These are phyloP conservation scores for Paxillus rubicundulus DNA, from an alignment of 768 basidiomycete genomes.

Conservation along the genomic window DNA sequence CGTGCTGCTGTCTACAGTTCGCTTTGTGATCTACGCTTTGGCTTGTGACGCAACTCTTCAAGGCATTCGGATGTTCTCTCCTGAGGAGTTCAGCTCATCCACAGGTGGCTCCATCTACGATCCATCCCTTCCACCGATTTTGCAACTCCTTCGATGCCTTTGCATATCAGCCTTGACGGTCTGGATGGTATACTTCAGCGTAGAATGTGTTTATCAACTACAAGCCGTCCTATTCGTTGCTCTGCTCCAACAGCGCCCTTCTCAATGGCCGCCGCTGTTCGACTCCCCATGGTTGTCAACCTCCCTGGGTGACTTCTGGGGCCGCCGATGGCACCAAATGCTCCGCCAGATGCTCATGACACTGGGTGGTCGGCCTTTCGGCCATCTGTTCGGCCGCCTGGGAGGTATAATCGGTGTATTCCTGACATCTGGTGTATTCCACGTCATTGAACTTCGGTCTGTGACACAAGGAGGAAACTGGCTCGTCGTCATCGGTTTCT, in stretches of 20 bases:
- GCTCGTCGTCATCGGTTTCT: slow-evolving; percentile 43
- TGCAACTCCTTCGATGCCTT: slow-evolving; percentile 37
- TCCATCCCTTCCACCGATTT: slow-evolving; percentile 30
- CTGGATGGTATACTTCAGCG: slow-evolving; percentile 41
- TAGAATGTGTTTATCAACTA: slow-evolving; percentile 43
- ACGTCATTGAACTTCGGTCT: slow-evolving; percentile 54
- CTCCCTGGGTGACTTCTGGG: slow-evolving; percentile 63
- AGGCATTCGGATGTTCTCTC: slow-evolving; percentile 29
- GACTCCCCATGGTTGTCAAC: slow-evolving; percentile 53
- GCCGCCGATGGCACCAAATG: slow-evolving; percentile 62
- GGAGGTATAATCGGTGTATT: slow-evolving; percentile 59
- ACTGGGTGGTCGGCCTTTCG: slow-evolving; percentile 46
- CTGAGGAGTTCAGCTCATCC: slow-evolving; percentile 35
- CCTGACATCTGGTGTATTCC: slow-evolving; percentile 54
- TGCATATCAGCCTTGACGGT: slow-evolving; percentile 43
- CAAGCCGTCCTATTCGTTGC: slow-evolving; percentile 43
- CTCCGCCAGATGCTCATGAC: slow-evolving; percentile 57
- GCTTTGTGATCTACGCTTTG: slow-evolving; percentile 4
- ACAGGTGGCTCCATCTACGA: slow-evolving; percentile 39
- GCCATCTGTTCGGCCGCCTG: slow-evolving; percentile 43
- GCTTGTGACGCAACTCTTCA: slow-evolving; percentile 14
- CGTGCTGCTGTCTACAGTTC: slow-evolving; percentile 7
- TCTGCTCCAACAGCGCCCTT: slow-evolving; percentile 45
- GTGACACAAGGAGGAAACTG: slow-evolving; percentile 52
- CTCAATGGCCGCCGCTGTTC: slow-evolving; percentile 64